Percentiles rank a stretch among this genome's conserved stretches.
phyloP scores from a whole-genome alignment of 352 stramenopile species.

The Pythium aristosporum region DNA sequence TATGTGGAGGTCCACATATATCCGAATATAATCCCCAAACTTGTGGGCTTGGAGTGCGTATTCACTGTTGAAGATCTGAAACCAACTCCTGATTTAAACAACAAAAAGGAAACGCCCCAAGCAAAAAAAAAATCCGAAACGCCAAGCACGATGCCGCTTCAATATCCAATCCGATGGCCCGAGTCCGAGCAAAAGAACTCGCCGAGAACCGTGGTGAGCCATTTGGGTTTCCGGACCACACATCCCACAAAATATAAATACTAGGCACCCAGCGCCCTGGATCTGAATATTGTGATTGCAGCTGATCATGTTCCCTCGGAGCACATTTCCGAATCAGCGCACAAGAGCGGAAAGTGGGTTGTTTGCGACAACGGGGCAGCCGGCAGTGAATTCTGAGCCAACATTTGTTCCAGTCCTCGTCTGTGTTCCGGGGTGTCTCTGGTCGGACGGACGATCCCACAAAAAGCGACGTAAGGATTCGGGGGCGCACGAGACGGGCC shows the following conservation, averaged over 20 bases:
- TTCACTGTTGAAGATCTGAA: neutral
- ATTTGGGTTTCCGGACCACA: neutral
- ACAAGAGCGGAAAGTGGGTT: neutral
- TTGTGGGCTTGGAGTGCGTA: neutral
- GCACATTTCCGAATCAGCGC: slow-evolving; percentile 6
- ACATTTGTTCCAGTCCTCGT: slow-evolving; percentile 19
- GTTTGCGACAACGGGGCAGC: slow-evolving; percentile 2
- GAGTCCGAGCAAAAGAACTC: slow-evolving; percentile 5
- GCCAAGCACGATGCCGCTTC: neutral
- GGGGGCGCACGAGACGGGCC: slow-evolving; percentile 16
- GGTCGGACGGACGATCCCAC: slow-evolving; percentile 15
- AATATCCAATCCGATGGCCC: neutral
- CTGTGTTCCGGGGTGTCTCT: slow-evolving; percentile 27
- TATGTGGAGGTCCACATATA: no score
- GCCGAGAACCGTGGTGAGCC: slow-evolving; percentile 1
- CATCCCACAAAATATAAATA: neutral
- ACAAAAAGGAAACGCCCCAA: neutral
- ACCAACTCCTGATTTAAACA: neutral
- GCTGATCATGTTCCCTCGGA: neutral
- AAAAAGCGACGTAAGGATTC: slow-evolving; percentile 5
- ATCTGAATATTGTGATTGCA: neutral
- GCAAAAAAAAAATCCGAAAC: slow-evolving; percentile 3
- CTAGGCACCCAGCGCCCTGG: no score
- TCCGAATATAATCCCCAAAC: neutral
- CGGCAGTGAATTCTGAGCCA: neutral